Evolutionary conservation across 176 grass and related monocot genomes (phyloP).

Genomic region (Raddia guianensis): DNA sequence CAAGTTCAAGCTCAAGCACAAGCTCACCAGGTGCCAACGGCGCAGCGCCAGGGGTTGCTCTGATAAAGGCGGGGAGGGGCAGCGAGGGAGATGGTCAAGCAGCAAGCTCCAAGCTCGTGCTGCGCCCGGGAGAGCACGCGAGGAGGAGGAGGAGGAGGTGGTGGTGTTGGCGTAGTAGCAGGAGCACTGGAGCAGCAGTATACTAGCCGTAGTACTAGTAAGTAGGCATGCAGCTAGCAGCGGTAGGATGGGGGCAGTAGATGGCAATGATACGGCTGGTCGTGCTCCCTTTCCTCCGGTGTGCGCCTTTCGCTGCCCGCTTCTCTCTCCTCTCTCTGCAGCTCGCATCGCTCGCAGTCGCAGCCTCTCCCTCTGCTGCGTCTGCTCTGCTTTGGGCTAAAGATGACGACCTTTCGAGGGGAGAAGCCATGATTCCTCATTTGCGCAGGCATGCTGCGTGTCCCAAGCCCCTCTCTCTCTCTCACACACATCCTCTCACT

Average conservation of each 20-base stretch:
- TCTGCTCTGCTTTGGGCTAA: conserved; percentile 51
- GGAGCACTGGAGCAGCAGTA: background rate
- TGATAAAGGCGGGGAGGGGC: conserved; percentile 18
- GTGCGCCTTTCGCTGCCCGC: conserved; percentile 21
- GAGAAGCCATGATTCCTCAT: conserved; percentile 73
- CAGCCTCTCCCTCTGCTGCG: conserved; percentile 21
- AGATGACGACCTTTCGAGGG: conserved; percentile 88
- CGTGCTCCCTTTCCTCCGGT: background rate
- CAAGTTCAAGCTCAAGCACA: background rate
- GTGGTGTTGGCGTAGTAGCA: background rate
- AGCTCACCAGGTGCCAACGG: conserved; percentile 19
- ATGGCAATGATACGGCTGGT: conserved; percentile 38
- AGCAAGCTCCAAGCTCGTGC: background rate
- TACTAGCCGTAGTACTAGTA: background rate
- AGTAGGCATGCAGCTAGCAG: background rate
- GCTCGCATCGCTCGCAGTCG: background rate
- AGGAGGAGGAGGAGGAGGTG: background rate
- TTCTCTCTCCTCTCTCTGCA: background rate
- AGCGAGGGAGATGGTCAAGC: no score
- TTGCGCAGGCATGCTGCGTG: conserved; percentile 47
- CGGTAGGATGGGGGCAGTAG: conserved; percentile 22
- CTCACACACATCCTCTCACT: background rate
- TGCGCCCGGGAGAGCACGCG: conserved; percentile 51
- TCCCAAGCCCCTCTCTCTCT: background rate
- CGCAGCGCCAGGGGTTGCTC: conserved; percentile 14